Evolutionary conservation across 805 yeast species (phyloP), one percentile per base, ranked within the genome.

Genomic region (Zygoascus ofunaensis): DNA sequence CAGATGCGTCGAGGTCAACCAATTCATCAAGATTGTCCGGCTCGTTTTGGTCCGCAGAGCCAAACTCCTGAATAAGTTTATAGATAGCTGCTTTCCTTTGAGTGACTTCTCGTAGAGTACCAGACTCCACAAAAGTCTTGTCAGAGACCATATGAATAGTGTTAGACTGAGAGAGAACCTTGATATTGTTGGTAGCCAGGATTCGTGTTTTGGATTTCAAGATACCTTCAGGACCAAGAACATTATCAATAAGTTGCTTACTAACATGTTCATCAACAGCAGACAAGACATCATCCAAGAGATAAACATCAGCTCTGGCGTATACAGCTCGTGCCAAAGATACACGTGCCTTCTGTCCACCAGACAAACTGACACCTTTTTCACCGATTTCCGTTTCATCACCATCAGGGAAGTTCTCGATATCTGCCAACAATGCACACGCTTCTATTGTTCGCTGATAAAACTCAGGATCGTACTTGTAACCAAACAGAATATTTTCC

Each of bases 231-330:
- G 83, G 78, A 23, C 94, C 83, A 87, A 56, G 73, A 20, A 49
- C 79, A 7, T 82, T 80, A 54, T 79, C 82, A 54, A 84, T 79
- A 55, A 90, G 69, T 58, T 86, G 92, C 52, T 77, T 78, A 8
- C 95, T 89, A 52, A 90, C 97, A 60, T 90, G 97, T 55, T 87
- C 96, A 66, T 90, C 97, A 37, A 90, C 97, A 23, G 97, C 97
- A 60, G 92, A 82, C 49, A 90, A 87, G 64, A 61, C 85, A 64
- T 90, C 98, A 67, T 90, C 98, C 40, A 90, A 69, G 50, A 92
- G 86, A 42, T 80, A 85, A 53, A 59, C 82, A 83, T 51, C 80
- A 77, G 1, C 96, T 80, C 58, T 76, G 2, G 95, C 87, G 61
- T 92, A 90, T 51, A 90, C 67, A 1, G 97, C 96, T 61, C 98